Base-by-base conservation (phyloP, 1,284 basidiomycete genomes). In the Cryptococcus amylolentus region DNA sequence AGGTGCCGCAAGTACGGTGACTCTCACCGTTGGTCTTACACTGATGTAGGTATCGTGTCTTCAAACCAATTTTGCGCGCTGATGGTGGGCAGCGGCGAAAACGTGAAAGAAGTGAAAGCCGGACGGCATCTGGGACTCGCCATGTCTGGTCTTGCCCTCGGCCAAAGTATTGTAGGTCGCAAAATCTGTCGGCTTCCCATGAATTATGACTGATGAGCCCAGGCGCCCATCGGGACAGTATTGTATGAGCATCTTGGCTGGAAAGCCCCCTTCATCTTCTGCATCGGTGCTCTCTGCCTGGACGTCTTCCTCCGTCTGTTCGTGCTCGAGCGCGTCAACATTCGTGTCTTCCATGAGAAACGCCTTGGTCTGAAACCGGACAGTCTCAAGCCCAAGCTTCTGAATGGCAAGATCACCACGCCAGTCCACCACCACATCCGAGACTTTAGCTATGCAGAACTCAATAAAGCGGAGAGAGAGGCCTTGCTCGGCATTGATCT, bases 71-170 rank as follows among this genome's bases (percentile, higher is more conserved):
- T 6, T 35, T 8, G 31, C 6, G 3, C 31, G 20, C 27, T 18
- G 27, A 16, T 9, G 18, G n/a, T 26, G 16, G 50, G 5, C 43
- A 87, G 84, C 38, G 88, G 86, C 66, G 89, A 90, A 69, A 84
- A 83, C 35, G 82, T 84, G 0, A 83, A 85, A 1, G 82, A 84
- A 63, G 68, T 79, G 45, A 72, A 80, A 13, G 70, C 87, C 31
- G 88, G 86, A 48, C 80, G 85, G 51, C 86, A 89, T 67, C 79
- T 90, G 26, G 88, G 89, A 0, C 76, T 88, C 16, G 86, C 86
- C 0, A 85, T 88, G 81, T 79, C 82, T 14, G 88, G 88, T 8
- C 72, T 88, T 27, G 83, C 85, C 1, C 65, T 88, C 14, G 88
- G 88, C 5, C 52, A 60, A 10, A 67, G 62, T 12, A 65, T 70